These are phyloP conservation scores for Rubus parviflorus DNA, from an alignment of 306 rosid species.

Conservation along the genomic window DNA sequence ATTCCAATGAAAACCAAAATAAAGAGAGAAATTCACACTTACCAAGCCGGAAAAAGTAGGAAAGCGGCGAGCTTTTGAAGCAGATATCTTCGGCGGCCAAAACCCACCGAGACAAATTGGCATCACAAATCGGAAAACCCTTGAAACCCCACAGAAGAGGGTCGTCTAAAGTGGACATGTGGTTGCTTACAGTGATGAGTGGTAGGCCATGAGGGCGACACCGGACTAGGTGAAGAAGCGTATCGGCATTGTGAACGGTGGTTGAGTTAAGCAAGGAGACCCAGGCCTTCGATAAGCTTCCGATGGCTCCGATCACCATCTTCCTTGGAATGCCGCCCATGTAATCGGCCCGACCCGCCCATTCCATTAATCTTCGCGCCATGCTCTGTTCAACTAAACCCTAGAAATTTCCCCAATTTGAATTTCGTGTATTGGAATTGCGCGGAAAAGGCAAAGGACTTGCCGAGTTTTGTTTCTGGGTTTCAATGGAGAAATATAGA, in stretches of 20 bases:
- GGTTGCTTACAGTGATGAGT: slow-evolving; percentile 90
- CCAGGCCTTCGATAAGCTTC: slow-evolving; percentile 61
- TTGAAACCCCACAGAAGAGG: slow-evolving; percentile 84
- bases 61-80: slow-evolving; percentile 50
- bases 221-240: slow-evolving; percentile 64
- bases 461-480: too few species aligned
- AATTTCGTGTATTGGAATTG: too few species aligned
- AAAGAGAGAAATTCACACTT: slow-evolving; percentile 1
- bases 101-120: slow-evolving; percentile 67
- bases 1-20: neutral
- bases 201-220: slow-evolving; percentile 76
- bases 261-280: slow-evolving; percentile 65
- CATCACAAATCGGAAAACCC: slow-evolving; percentile 64
- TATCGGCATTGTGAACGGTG: slow-evolving; percentile 68
- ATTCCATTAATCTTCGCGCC: slow-evolving; percentile 65
- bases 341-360: slow-evolving; percentile 66
- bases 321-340: slow-evolving; percentile 65
- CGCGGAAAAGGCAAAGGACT: too few species aligned
- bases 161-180: slow-evolving; percentile 97
- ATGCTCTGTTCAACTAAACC: slow-evolving; percentile 8
- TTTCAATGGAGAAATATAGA: too few species aligned
- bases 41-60: slow-evolving; percentile 79
- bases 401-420: too few species aligned
- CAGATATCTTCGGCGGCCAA: slow-evolving; percentile 89
- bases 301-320: slow-evolving; percentile 53